A percentile compares a stretch with the other conserved stretches of the same genome.
Evolutionary conservation across 305 asterid species (phyloP).

Genomic region (Fraxinus latifolia): DNA sequence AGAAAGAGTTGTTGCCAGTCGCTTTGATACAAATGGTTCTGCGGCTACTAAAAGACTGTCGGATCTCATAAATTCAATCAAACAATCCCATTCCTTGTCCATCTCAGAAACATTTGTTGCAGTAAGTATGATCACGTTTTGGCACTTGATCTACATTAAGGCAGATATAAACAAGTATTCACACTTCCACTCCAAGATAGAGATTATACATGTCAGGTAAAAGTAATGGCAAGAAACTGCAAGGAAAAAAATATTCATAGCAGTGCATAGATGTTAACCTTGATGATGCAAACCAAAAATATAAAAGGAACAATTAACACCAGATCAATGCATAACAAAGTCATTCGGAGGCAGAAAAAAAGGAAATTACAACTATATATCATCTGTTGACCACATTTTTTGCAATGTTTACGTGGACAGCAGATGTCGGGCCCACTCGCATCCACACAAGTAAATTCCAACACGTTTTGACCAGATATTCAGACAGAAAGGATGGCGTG

Average conservation of each 20-base stretch:
- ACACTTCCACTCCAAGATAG: background rate
- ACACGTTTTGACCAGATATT: background rate
- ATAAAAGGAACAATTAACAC: background rate
- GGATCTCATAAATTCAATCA: conserved; percentile 48
- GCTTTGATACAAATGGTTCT: conserved; percentile 56
- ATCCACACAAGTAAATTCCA: background rate
- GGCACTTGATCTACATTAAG: conserved; percentile 68
- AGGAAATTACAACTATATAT: background rate
- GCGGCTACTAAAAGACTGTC: conserved; percentile 32
- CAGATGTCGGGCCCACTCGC: background rate
- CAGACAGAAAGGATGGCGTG: background rate
- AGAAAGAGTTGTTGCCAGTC: conserved; percentile 44
- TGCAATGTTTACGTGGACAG: background rate
- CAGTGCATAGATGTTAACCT: background rate
- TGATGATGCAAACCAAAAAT: background rate
- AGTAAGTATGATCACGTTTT: conserved; percentile 65
- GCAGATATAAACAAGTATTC: background rate
- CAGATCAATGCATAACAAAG: background rate
- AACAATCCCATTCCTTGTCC: conserved; percentile 70
- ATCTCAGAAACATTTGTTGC: conserved; percentile 68
- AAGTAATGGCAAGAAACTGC: background rate
- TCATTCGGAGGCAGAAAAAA: background rate
- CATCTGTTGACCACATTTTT: background rate
- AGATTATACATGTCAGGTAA: background rate
- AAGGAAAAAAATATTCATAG: background rate